Conservation (phyloP, 2,329 filamentous ascomycete genomes). For the Scedosporium boydii region DNA sequence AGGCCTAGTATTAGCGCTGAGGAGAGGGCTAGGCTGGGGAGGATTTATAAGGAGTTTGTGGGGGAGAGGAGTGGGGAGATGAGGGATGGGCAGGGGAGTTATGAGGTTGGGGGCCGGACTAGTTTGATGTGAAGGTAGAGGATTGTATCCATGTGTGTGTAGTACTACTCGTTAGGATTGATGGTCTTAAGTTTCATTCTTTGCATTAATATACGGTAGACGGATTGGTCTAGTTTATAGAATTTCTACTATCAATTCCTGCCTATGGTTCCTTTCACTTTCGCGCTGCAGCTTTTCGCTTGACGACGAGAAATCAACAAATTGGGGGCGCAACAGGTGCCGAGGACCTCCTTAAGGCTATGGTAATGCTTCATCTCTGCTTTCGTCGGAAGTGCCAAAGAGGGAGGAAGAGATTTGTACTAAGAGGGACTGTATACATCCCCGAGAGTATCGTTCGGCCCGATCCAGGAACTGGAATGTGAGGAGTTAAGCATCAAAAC, state of each 20-base stretch:
- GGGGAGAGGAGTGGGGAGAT: conserved; percentile 89
- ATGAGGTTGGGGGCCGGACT: conserved; percentile 83
- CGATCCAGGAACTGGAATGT: no score
- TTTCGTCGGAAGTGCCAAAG: no score
- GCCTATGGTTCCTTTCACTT: no score
- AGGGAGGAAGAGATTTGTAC: no score
- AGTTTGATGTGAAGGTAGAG: conserved; percentile 66
- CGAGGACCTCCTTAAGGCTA: no score
- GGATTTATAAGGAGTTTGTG: conserved; percentile 89
- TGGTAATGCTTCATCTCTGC: no score
- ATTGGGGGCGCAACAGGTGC: no score
- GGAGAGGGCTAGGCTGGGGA: conserved; percentile 63
- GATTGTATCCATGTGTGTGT: neutral
- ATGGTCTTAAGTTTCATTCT: neutral
- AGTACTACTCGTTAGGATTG: neutral
- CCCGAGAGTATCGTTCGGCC: neutral
- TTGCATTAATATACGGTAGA: neutral
- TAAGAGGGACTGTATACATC: neutral
- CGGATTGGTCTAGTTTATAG: no score
- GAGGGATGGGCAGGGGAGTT: conserved; percentile 84
- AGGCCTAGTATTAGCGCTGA: conserved; percentile 72
- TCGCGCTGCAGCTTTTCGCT: no score
- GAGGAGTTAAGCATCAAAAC: neutral
- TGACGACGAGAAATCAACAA: no score
- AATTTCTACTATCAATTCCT: no score